These are phyloP conservation scores for Madurella fahalii DNA, from an alignment of 2,329 filamentous ascomycete genomes.

Conservation along the genomic window DNA sequence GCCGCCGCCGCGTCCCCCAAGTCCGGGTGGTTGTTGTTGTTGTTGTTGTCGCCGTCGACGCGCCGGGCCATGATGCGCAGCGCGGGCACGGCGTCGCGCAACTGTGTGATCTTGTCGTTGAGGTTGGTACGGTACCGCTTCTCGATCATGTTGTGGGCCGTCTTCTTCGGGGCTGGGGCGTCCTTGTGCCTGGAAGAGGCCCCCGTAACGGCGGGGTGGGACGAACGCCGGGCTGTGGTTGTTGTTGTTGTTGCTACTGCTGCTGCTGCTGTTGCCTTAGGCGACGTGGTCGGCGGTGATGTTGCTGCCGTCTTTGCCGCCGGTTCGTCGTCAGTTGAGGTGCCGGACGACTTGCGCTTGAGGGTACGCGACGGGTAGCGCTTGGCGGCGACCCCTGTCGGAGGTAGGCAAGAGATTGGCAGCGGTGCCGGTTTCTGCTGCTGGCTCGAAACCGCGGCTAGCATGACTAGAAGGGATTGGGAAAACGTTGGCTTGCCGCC, in stretches of 20 bases:
- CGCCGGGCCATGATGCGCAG: conserved; percentile 44
- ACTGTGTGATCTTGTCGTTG: conserved; percentile 75
- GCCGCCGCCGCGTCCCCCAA: not conserved
- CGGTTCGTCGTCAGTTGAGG: conserved; percentile 19
- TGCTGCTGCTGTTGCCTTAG: conserved; percentile 15
- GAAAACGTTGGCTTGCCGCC: conserved; percentile 28
- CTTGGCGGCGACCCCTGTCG: conserved; percentile 11
- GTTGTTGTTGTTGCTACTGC: not conserved
- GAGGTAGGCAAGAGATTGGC: not conserved
- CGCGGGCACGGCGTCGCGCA: conserved; percentile 64
- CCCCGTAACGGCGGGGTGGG: conserved; percentile 2
- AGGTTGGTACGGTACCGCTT: conserved; percentile 80
- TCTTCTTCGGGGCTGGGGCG: conserved; percentile 55
- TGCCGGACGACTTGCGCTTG: conserved; percentile 33
- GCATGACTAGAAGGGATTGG: conserved; percentile 23
- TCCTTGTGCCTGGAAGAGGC: conserved; percentile 5
- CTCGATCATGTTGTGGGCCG: conserved; percentile 81
- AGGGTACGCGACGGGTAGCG: conserved; percentile 27
- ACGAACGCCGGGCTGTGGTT: conserved; percentile 14
- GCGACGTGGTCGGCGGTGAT: not conserved
- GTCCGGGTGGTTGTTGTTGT: conserved; percentile 25
- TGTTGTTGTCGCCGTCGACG: conserved; percentile 32
- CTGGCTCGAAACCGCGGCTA: conserved; percentile 9
- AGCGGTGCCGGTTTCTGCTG: conserved; percentile 3
- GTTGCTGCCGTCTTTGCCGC: conserved; percentile 1